phyloP scores from a whole-genome alignment of 2,329 filamentous ascomycete genomes.

The Cladobotryum protrusum region DNA sequence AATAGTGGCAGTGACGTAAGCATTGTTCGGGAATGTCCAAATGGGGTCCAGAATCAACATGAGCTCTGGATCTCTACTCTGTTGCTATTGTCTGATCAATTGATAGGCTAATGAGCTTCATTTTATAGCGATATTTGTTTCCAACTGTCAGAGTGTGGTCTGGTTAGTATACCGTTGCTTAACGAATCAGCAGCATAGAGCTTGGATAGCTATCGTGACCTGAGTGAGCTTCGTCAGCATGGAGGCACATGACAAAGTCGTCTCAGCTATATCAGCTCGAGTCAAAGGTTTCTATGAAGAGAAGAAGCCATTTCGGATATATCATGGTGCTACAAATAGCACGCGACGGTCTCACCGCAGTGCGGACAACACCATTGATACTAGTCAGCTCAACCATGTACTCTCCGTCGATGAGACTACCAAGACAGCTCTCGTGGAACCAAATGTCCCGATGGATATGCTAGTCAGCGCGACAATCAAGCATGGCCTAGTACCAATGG shows the following conservation, averaged over 20 bases:
- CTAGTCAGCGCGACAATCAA: constrained; percentile 53
- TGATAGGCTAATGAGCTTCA: too few relatives aligned
- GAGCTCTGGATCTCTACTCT: too few relatives aligned
- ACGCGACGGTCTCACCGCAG: constrained; percentile 53
- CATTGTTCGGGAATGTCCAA: too few relatives aligned
- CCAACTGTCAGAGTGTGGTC: too few relatives aligned
- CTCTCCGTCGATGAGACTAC: constrained; percentile 49
- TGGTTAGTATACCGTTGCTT: too few relatives aligned
- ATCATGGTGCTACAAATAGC: constrained; percentile 71
- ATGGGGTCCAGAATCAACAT: too few relatives aligned
- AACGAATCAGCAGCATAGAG: neutral
- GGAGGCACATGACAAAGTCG: constrained; percentile 40
- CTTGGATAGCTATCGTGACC: neutral
- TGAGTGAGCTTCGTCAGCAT: constrained; percentile 15
- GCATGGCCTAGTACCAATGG: constrained; percentile 53
- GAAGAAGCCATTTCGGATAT: constrained; percentile 61
- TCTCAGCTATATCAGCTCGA: constrained; percentile 37
- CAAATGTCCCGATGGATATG: constrained; percentile 62
- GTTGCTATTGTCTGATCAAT: too few relatives aligned
- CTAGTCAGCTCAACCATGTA: constrained; percentile 56
- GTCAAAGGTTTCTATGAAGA: constrained; percentile 38
- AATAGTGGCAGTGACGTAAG: too few relatives aligned
- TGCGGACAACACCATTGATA: constrained; percentile 57
- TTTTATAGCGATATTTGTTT: too few relatives aligned
- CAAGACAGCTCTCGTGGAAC: constrained; percentile 59